phyloP scores from a whole-genome alignment of 1,284 basidiomycete genomes.

The Inonotus obliquus region DNA sequence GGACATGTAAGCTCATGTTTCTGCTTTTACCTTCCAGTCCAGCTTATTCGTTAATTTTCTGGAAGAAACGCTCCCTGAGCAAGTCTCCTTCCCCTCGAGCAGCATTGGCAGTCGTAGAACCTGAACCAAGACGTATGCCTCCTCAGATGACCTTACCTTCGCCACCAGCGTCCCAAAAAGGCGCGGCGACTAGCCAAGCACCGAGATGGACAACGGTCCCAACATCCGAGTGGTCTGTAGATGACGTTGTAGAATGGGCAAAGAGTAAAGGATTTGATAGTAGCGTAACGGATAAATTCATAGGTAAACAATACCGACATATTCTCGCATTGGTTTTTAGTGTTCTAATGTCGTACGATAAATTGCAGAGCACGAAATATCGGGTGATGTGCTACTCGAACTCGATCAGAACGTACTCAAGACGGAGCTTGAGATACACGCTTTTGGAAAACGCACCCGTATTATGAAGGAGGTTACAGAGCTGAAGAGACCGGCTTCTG shows the following conservation, averaged over 20 bases:
- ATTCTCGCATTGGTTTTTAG: not conserved
- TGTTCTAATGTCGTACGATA: conserved; percentile 9
- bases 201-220: conserved; percentile 24
- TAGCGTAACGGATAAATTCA: conserved; percentile 80
- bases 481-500: conserved; percentile 66
- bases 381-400: conserved; percentile 93
- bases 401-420: conserved; percentile 92
- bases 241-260: conserved; percentile 90
- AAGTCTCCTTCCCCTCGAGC: not conserved
- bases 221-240: conserved; percentile 80
- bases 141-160: conserved; percentile 13
- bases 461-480: conserved; percentile 95
- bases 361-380: conserved; percentile 91
- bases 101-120: not conserved
- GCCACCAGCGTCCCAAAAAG: conserved; percentile 18
- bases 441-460: conserved; percentile 92
- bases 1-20: not conserved
- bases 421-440: conserved; percentile 89
- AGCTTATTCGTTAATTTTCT: not conserved
- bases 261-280: conserved; percentile 83
- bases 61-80: not conserved
- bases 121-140: not conserved
- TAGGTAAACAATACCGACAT: conserved; percentile 44
- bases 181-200: not conserved
- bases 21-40: not conserved